Evolutionary conservation across 2,329 filamentous ascomycete genomes (phyloP).

Genomic region (Aspergillus chevalieri): DNA sequence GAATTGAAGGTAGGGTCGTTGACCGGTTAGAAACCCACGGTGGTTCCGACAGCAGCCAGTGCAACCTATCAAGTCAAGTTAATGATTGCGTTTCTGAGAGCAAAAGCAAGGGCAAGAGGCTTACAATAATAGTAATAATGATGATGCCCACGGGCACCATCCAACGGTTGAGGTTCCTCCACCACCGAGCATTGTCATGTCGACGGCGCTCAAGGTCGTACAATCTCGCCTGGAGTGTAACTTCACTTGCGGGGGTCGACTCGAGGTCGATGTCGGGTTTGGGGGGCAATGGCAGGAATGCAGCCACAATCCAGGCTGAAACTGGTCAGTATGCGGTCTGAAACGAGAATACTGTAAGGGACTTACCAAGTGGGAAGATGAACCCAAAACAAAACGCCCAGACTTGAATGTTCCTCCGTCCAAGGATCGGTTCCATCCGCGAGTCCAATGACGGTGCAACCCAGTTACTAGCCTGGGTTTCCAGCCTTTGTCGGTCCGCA

Average conservation of each 20-base stretch:
- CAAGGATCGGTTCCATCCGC: slow-evolving; percentile 56
- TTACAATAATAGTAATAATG: slow-evolving; percentile 51
- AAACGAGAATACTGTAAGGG: not conserved
- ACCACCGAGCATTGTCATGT: slow-evolving; percentile 58
- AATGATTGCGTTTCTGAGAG: not conserved
- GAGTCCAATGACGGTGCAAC: slow-evolving; percentile 66
- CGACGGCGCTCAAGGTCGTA: slow-evolving; percentile 43
- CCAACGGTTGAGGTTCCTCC: slow-evolving; percentile 57
- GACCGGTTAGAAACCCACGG: slow-evolving; percentile 23
- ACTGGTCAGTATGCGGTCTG: not conserved
- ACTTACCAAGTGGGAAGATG: slow-evolving; percentile 64
- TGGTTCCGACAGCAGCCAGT: slow-evolving; percentile 28
- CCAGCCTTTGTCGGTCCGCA: slow-evolving; percentile 52
- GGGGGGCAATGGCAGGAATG: slow-evolving; percentile 64
- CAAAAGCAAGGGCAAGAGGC: slow-evolving; percentile 20
- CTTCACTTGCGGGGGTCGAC: slow-evolving; percentile 37
- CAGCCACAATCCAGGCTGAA: slow-evolving; percentile 71
- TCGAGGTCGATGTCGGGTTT: slow-evolving; percentile 48
- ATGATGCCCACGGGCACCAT: slow-evolving; percentile 54
- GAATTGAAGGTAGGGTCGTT: slow-evolving; percentile 1
- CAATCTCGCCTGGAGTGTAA: slow-evolving; percentile 40
- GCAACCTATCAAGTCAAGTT: slow-evolving; percentile 17
- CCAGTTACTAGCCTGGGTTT: slow-evolving; percentile 56
- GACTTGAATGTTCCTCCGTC: slow-evolving; percentile 67
- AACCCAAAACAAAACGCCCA: slow-evolving; percentile 71